Evolutionary conservation across 2,329 filamentous ascomycete genomes (phyloP).

Genomic region (Penicillium psychrosexuale): DNA sequence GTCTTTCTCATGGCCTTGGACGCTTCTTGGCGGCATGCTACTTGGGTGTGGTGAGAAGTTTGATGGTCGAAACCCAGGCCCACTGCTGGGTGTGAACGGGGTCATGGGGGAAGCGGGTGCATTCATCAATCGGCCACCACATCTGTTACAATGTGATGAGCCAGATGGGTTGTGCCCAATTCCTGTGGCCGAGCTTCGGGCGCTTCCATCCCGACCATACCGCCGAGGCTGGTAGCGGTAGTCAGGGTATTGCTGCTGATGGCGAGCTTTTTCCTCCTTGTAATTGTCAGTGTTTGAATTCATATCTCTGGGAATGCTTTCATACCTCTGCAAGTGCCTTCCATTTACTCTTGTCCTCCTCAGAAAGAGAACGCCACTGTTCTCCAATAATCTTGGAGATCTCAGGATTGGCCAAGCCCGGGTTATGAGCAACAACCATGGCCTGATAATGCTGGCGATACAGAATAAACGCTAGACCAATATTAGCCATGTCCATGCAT

Average conservation of each 20-base stretch:
- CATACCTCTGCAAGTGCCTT: conserved; percentile 77
- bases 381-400: conserved; percentile 96
- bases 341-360: conserved; percentile 78
- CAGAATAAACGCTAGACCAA: conserved; percentile 78
- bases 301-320: neutral
- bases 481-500: conserved; percentile 1
- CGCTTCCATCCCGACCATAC: conserved; percentile 54
- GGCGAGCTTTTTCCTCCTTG: conserved; percentile 81
- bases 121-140: conserved; percentile 50
- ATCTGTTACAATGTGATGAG: conserved; percentile 40
- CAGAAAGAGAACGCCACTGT: conserved; percentile 77
- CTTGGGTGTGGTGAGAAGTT: conserved; percentile 37
- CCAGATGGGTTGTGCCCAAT: conserved; percentile 39
- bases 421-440: conserved; percentile 73
- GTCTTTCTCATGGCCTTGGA: conserved; percentile 25
- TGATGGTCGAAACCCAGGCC: conserved; percentile 10
- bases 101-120: conserved; percentile 43
- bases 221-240: conserved; percentile 91
- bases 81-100: conserved; percentile 38
- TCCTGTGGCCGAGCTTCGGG: conserved; percentile 34
- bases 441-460: conserved; percentile 93
- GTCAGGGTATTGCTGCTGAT: conserved; percentile 84
- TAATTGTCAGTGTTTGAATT: neutral
- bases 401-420: conserved; percentile 89
- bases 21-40: conserved; percentile 20